phyloP scores from a whole-genome alignment of 495 filamentous ascomycete genomes.

The Pseudevernia furfuracea region DNA sequence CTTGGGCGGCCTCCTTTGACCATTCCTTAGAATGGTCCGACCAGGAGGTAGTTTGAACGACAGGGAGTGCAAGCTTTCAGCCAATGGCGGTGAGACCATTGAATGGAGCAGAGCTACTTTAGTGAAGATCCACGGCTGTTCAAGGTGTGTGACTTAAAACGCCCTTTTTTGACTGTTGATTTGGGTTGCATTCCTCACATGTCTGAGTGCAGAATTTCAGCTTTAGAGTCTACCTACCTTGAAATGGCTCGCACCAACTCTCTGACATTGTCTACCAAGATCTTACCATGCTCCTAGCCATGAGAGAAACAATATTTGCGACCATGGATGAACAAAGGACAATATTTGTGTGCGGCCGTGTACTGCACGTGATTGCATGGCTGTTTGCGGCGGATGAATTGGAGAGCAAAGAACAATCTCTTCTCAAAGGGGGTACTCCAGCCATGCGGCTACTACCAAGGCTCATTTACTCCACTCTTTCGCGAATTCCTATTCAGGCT shows the following conservation, averaged over 20 bases:
- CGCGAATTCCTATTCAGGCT: not conserved
- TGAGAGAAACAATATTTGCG: not conserved
- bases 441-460: not conserved
- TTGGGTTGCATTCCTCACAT: slow-evolving; percentile 1
- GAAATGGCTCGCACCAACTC: not conserved
- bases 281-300: not conserved
- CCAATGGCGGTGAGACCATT: not conserved
- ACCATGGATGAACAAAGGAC: not conserved
- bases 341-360: not conserved
- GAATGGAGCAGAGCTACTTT: not conserved
- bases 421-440: not conserved
- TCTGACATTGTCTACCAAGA: not conserved
- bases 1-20: not conserved
- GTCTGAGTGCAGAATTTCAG: not conserved
- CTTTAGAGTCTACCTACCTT: not conserved
- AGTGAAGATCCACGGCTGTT: not conserved
- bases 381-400: not conserved
- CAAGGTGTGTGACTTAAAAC: no score
- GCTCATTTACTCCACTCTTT: not conserved
- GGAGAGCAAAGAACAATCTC: not conserved
- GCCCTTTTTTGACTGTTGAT: no score
- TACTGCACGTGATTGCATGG: not conserved
- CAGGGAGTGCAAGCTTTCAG: not conserved
- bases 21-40: not conserved
- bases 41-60: not conserved